Evolutionary conservation across 768 basidiomycete genomes (phyloP), one percentile per base, ranked within the genome.

Genomic region (Suillus hirtellus): DNA sequence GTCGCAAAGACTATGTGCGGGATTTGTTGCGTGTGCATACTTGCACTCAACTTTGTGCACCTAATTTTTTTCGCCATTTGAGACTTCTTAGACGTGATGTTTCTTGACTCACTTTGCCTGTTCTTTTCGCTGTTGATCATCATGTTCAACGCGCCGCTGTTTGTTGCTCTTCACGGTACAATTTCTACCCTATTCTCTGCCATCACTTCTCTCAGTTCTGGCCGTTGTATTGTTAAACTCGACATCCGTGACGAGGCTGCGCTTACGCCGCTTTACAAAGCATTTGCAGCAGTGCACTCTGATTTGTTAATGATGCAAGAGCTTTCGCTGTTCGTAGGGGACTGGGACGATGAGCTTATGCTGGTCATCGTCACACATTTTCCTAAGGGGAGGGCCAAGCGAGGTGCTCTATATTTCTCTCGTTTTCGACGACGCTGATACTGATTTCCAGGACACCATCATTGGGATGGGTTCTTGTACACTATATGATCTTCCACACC

Each of bases 271-370:
- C 34, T 75, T 24, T 72, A 69, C 34, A 75, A 72, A 19, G 61
- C 70, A 0, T 75, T 73, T 6, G 15, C 12, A 24, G 21, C 24
- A 56, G 37, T 56, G 14, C 54, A 38, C 14, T 38, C 37, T 9
- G 14, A 38, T 21, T 38, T 56, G 21, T 56, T 9, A 21, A 70
- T 62, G 19, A 68, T 75, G 11, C 64, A 73, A 24, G 74, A 75
- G 24, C 66, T 76, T 15, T 70, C 79, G 38, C 67, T 78, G 11
- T 77, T 80, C 53, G 64, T 76, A n/a, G 71, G 76, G 43, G 70
- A 71, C 60, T 84, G 82, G 82, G 81, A 82, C 62, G 73, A 79
- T 47, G 82, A 83, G 65, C 74, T 83, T 9, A 66, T 83, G 27
- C 75, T 80, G 44, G 81, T 79, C 6, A 66, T 81, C 27, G 72